Percentiles rank a stretch among this genome's conserved stretches.
Conservation (phyloP, 2,329 filamentous ascomycete genomes). For the Incumbomyces delicatus region DNA sequence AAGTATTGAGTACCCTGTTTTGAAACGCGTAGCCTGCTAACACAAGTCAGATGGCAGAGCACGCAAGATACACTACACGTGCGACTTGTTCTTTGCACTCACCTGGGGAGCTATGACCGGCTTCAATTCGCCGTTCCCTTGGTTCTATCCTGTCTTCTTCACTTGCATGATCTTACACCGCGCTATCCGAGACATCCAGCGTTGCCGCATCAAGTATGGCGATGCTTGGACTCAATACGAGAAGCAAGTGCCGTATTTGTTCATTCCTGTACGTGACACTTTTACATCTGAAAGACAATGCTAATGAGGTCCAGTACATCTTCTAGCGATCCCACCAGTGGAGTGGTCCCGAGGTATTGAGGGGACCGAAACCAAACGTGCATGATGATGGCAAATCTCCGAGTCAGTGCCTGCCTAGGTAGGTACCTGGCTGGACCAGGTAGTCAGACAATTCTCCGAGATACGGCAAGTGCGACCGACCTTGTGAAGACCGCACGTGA, state of each 20-base stretch:
- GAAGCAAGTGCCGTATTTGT: conserved; percentile 68
- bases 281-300: conserved; percentile 16
- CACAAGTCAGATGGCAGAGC: conserved; percentile 51
- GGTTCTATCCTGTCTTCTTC: conserved; percentile 84
- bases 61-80: conserved; percentile 72
- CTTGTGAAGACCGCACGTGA: too few species aligned
- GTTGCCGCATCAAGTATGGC: conserved; percentile 69
- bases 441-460: too few species aligned
- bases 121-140: conserved; percentile 72
- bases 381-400: too few species aligned
- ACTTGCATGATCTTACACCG: conserved; percentile 70
- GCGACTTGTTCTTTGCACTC: conserved; percentile 67
- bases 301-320: conserved; percentile 2
- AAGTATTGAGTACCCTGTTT: conserved; percentile 27
- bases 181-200: conserved; percentile 62
- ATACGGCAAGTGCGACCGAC: too few species aligned
- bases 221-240: conserved; percentile 76
- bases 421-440: too few species aligned
- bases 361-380: too few species aligned
- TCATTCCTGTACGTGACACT: conserved; percentile 55
- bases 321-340: background rate
- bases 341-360: too few species aligned
- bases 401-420: too few species aligned
- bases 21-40: conserved; percentile 14
- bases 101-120: conserved; percentile 74